Base-by-base conservation (phyloP, 768 basidiomycete genomes). In the Leccinellum luteum region DNA sequence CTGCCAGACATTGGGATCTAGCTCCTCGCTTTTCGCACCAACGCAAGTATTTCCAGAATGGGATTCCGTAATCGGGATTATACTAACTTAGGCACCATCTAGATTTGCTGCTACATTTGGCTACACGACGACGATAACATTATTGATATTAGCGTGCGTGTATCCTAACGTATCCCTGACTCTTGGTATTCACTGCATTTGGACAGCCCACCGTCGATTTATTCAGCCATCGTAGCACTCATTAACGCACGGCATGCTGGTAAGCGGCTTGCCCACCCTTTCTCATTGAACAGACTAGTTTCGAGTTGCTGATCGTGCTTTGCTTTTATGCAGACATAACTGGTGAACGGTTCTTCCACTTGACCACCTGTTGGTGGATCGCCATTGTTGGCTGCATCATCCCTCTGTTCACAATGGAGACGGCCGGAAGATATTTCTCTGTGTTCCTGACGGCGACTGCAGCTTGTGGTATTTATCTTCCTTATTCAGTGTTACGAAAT, bases 291-390 rank as follows among this genome's bases (percentile, higher is more conserved):
- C 45, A 45, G 7, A 21, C 17, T 31, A 23, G 34, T 13, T 17
- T 43, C 14, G 4, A 25, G 30, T 27, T 43, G 48, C 31, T 17
- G 0, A 32, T n/a, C 7, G 6, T 10, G 4, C 30, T 30, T n/a
- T 38, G 8, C 23, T 12, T 53, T 25, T 2, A 48, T 27, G 19
- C 34, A 81, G 85, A 86, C 60, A 73, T 72, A 55, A 83, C 82
- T 4, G 85, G 85, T 0, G 86, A 87, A 69, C 78, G 85, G 6
- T 87, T 82, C 72, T 84, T 85, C 76, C 86, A 87, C 66, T 74
- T 81, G 51, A 69, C 74, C 3, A 73, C 66, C 2, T 80, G 78
- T 72, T 85, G 83, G 84, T 85, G 84, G 84, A 80, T 74, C 3
- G 78, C 79, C 48, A 83, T 87, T 2, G 41, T 85, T 3, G 86